phyloP scores from a whole-genome alignment of 2,329 filamentous ascomycete species.

The Emergomyces pasteurianus region DNA sequence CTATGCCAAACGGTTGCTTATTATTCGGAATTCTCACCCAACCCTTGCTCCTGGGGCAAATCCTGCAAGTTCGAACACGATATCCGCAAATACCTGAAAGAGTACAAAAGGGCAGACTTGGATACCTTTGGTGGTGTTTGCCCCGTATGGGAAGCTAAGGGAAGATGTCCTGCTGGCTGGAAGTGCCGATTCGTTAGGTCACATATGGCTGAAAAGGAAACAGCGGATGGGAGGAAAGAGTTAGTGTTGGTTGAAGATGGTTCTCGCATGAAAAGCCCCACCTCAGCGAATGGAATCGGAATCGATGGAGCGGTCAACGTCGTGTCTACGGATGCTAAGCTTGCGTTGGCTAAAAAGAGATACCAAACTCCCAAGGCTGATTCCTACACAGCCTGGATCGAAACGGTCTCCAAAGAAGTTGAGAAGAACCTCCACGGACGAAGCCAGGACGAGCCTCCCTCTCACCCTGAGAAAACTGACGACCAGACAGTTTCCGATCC shows the following conservation, averaged over 20 bases:
- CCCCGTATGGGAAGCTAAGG: conserved; percentile 65
- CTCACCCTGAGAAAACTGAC: conserved; percentile 15
- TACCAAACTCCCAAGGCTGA: conserved; percentile 62
- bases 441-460: conserved; percentile 24
- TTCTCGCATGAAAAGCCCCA: conserved; percentile 33
- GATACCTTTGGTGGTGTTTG: conserved; percentile 65
- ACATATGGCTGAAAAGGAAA: conserved; percentile 70
- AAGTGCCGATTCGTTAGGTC: conserved; percentile 84
- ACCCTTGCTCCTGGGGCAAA: conserved; percentile 62
- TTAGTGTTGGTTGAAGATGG: conserved; percentile 51
- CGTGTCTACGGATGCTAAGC: conserved; percentile 57
- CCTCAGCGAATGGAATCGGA: conserved; percentile 17
- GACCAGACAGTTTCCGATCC: conserved; percentile 17
- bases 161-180: conserved; percentile 75
- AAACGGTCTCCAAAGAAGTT: conserved; percentile 44
- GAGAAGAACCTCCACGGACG: conserved; percentile 40
- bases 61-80: conserved; percentile 76
- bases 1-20: conserved; percentile 65
- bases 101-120: conserved; percentile 71
- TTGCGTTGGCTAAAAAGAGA: conserved; percentile 61
- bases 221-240: conserved; percentile 70
- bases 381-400: conserved; percentile 64
- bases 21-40: conserved; percentile 68
- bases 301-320: conserved; percentile 61
- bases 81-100: conserved; percentile 68